Evolutionary conservation across 352 stramenopile genomes (phyloP), one percentile per base, ranked within the genome.

Genomic region (Aphanomyces astaci): DNA sequence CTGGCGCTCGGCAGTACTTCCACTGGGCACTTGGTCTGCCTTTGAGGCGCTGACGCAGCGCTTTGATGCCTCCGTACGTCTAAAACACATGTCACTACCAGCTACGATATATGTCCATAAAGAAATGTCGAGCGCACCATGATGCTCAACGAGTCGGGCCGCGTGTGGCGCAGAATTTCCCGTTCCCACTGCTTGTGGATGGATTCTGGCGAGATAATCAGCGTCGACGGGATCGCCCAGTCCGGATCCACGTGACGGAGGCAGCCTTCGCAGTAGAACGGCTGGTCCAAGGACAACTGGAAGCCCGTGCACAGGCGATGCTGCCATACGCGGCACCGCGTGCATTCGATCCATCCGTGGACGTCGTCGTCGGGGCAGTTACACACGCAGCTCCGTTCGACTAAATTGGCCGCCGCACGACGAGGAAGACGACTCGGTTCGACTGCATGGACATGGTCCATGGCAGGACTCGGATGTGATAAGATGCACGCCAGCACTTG

Each of bases 181-280:
- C 74, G 73, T 33, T 89, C 73, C 94, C 94, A 98, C 72, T 98
- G 94, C 33, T 81, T 71, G 45, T 95, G 72, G 66, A 98, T 98
- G 22, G 92, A 79, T 59, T 90, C 76, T 2, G 94, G 94, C 1
- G 88, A 96, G 0, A 98, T 89, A 51, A 98, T 97, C n/a, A 98
- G 73, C 25, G 92, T 98, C 10, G 88, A 87, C 71, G 87, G 84
- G 72, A 76, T 79, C 3, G 73, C 49, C 22, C 86, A 76, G 30
- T 66, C 56, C 30, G 80, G 68, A 3, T 73, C 66, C 30, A 86
- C 70, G 25, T 71, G 63, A 3, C 74, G 71, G 46, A 89, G 77
- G 51, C 84, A 92, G 5, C 82, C 74, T 49, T 87, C 88, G 28
- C 84, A 90, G 64, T 87, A 76, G 52, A 90, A 92, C 4, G 48